phyloP scores from a whole-genome alignment of 225 moss, liverwort and hornwort genomes.

The Marchantia paleacea region DNA sequence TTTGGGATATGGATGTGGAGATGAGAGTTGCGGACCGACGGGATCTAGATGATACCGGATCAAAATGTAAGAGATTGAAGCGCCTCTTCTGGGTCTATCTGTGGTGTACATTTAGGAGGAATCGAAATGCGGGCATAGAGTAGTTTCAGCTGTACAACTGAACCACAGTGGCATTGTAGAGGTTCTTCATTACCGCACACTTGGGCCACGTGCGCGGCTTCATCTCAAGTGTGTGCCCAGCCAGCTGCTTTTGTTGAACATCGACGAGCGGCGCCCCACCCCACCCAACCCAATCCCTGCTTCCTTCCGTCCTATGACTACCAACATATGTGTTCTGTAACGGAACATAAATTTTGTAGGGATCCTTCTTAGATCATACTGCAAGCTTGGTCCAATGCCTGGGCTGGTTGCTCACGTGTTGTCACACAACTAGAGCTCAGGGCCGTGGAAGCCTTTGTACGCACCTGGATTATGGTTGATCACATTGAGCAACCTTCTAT shows the following conservation, averaged over 20 bases:
- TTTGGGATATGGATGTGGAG: not conserved
- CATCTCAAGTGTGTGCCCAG: constrained; percentile 9
- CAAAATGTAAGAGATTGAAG: not conserved
- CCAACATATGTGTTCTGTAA: constrained; percentile 17
- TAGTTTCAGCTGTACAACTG: constrained; percentile 23
- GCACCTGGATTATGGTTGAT: constrained; percentile 39
- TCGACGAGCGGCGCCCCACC: not conserved
- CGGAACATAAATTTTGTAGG: constrained; percentile 31
- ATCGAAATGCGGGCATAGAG: constrained; percentile 4
- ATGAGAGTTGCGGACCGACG: not conserved
- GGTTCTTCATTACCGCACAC: not conserved
- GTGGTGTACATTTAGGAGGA: constrained; percentile 10
- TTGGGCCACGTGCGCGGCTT: not conserved
- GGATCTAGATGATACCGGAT: not conserved
- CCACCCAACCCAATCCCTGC: not conserved
- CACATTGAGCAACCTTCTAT: constrained; percentile 42
- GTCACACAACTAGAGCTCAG: constrained; percentile 4
- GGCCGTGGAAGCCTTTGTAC: constrained; percentile 16
- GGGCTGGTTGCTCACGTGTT: constrained; percentile 9
- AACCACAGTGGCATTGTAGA: constrained; percentile 6
- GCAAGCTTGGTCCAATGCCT: constrained; percentile 17
- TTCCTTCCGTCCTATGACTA: constrained; percentile 17
- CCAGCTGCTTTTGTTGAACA: constrained; percentile 9
- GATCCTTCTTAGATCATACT: constrained; percentile 11
- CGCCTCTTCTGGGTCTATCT: not conserved